Base-by-base conservation (phyloP, 371 early-diverging fungal species). In the Haplosporangium sp. region DNA sequence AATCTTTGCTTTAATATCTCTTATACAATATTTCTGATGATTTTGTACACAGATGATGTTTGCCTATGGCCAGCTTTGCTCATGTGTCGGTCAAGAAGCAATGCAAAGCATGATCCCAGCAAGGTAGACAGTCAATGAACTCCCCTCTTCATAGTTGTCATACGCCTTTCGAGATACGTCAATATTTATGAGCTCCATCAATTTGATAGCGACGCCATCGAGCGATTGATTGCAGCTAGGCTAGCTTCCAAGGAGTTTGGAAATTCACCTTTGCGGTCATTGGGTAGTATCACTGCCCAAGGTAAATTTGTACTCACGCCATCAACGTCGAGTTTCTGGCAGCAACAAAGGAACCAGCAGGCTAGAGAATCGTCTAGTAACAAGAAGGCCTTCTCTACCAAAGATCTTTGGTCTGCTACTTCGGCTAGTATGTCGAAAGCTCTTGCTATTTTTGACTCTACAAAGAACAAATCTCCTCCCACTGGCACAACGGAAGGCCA, bases 41-140 rank as follows among this genome's bases (percentile, higher is more conserved):
- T 27, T 27, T 27, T 27, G 27, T 42, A 38, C 17, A 45, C 66
- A 90, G 89, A 90, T 90, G 88, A 86, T 90, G 61, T 90, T 88
- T 65, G 86, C 90, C 0, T 90, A 91, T 64, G 86, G 86, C 3
- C 86, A 85, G 60, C 83, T 91, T 20, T 86, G 87, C 65, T 68
- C 72, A 3, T 86, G 89, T 71, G 88, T 88, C 10, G 87, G 88
- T 0, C 85, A 84, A 70, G 90, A 88, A 17, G 86, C 85, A 9
- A 86, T 91, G 84, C 85, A 85, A 34, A 81, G 88, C 65, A 67
- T 86, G 63, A 89, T 91, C 69, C 88, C 88, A 9, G 86, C 88
- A 56, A 90, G 89, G 87, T 88, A 84, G 27, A 59, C 4, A n/a
- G 7, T 50, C 50, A 50, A 50, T 27, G 3, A 50, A 50, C 6